These are phyloP conservation scores for Candida oleophila DNA, from an alignment of 805 yeast genomes.

Conservation along the genomic window DNA sequence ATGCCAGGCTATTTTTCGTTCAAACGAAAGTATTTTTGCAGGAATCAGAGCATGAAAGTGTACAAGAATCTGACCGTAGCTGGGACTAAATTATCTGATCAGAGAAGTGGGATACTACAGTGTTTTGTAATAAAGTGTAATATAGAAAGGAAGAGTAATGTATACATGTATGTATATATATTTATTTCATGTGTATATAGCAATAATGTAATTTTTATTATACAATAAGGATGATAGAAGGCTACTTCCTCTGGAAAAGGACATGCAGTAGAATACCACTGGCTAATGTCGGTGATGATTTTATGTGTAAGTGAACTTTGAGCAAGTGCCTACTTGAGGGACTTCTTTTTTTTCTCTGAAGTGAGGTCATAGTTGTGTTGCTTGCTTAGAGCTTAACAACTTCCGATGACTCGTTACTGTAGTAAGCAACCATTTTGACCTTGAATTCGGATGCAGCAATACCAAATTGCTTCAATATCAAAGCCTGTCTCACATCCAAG, in stretches of 20 bases:
- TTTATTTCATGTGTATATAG: neutral
- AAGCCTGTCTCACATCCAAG: constrained; percentile 86
- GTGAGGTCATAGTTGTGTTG: neutral
- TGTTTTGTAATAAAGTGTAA: constrained; percentile 7
- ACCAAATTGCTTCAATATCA: constrained; percentile 92
- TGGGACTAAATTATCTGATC: neutral
- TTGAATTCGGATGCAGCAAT: constrained; percentile 90
- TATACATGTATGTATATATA: constrained; percentile 1
- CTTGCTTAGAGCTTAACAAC: constrained; percentile 18
- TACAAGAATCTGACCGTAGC: constrained; percentile 8
- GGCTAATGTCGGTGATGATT: neutral
- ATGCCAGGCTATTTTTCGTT: constrained; percentile 70
- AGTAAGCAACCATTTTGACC: constrained; percentile 76
- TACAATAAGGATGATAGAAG: neutral
- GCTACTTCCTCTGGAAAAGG: neutral
- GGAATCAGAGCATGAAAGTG: constrained; percentile 4
- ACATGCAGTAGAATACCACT: neutral
- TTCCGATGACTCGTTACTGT: constrained; percentile 56
- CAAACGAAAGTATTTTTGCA: constrained; percentile 47
- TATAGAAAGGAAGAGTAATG: constrained; percentile 4
- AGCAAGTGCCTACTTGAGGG: neutral
- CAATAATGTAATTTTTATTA: neutral
- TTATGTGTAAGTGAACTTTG: neutral
- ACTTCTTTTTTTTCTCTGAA: neutral
- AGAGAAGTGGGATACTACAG: constrained; percentile 5